phyloP scores from a whole-genome alignment of 2,329 filamentous ascomycete species.

The Leptodontidium sp. region DNA sequence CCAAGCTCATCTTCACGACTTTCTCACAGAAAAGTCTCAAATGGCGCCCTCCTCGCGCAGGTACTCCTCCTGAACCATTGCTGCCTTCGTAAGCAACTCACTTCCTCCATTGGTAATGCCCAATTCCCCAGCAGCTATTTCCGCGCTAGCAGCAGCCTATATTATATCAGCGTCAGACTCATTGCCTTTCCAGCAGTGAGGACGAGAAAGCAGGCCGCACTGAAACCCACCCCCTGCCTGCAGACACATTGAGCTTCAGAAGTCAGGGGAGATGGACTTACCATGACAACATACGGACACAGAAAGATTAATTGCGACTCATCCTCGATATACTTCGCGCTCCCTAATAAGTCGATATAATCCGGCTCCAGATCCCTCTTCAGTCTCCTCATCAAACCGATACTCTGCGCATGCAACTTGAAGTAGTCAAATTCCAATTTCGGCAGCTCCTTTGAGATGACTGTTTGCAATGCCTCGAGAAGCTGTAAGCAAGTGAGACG shows the following conservation, averaged over 20 bases:
- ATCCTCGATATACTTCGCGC: conserved; percentile 23
- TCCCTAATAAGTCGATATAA: conserved; percentile 6
- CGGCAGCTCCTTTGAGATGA: conserved; percentile 17
- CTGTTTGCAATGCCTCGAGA: conserved; percentile 18
- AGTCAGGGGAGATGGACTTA: neutral
- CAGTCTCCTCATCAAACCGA: conserved; percentile 12
- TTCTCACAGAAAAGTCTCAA: neutral
- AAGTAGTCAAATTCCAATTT: conserved; percentile 30
- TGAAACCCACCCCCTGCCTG: neutral
- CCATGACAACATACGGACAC: neutral
- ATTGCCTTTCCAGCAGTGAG: too few relatives aligned
- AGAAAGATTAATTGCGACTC: conserved; percentile 20
- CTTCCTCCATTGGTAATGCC: neutral
- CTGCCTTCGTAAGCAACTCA: neutral
- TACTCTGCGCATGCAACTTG: conserved; percentile 24
- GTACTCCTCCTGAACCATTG: neutral
- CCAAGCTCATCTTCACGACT: too few relatives aligned
- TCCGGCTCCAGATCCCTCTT: conserved; percentile 15
- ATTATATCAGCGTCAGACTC: neutral
- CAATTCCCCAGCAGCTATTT: neutral
- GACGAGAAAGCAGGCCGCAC: neutral
- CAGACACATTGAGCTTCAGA: neutral
- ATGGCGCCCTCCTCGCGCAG: neutral
- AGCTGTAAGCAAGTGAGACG: conserved; percentile 17
- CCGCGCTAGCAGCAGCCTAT: neutral